Conservation (phyloP, 306 rosid species). For the Cicer pinnatifidum region DNA sequence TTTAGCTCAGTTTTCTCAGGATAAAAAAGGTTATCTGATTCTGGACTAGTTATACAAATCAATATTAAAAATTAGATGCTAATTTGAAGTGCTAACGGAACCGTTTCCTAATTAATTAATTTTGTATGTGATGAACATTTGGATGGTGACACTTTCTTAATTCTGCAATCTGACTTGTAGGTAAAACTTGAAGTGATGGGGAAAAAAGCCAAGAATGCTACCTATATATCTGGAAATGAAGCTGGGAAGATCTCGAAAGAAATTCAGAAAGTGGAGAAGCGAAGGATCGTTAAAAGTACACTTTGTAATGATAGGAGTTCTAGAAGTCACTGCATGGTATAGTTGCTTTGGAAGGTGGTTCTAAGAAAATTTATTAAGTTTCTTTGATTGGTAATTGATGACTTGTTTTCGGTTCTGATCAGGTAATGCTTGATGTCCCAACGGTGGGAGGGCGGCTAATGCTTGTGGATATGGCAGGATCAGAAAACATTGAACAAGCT, state of each 20-base stretch:
- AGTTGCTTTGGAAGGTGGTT: background rate
- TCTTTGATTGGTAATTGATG: conserved; percentile 6
- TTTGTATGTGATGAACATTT: conserved; percentile 15
- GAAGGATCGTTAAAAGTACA: conserved; percentile 95
- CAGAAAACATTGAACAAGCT: conserved; percentile 98
- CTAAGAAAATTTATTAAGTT: conserved; percentile 7
- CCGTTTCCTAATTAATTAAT: background rate
- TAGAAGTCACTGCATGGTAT: conserved; percentile 98
- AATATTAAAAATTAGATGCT: conserved; percentile 3
- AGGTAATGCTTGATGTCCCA: conserved; percentile 96
- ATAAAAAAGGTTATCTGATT: background rate
- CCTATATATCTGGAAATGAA: conserved; percentile 91
- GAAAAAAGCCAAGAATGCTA: conserved; percentile 96
- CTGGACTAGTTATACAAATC: background rate
- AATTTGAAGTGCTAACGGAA: background rate
- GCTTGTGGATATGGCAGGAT: conserved; percentile 99
- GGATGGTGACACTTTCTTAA: background rate
- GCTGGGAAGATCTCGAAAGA: conserved; percentile 97
- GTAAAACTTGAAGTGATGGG: conserved; percentile 99
- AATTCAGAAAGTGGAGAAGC: conserved; percentile 98
- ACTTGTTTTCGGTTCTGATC: conserved; percentile 37
- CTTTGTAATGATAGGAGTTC: conserved; percentile 97
- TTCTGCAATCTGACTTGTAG: conserved; percentile 51
- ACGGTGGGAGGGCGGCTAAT: conserved; percentile 93
- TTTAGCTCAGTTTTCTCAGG: conserved; percentile 4